A percentile compares a stretch with the other conserved stretches of the same genome.
Evolutionary conservation across 106 monocot genomes (phyloP).

Genomic region (Iris macrosiphon): DNA sequence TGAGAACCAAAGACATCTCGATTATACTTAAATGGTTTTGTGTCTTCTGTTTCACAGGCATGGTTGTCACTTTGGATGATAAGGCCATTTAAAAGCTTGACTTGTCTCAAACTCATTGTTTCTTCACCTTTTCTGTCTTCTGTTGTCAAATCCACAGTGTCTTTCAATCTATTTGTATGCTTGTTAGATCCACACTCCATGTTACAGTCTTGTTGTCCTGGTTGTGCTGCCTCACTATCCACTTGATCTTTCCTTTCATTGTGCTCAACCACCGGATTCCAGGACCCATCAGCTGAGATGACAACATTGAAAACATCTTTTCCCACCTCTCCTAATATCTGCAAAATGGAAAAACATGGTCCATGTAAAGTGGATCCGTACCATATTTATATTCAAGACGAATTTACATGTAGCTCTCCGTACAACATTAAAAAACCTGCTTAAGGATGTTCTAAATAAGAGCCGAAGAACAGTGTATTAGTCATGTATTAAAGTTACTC

Average conservation of each 20-base stretch:
- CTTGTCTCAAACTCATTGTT: constrained; percentile 1
- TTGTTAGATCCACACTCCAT: constrained; percentile 15
- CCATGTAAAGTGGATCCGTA: no score
- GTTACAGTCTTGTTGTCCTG: constrained; percentile 6
- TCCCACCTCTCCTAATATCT: constrained; percentile 51
- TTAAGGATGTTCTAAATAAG: no score
- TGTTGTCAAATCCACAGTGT: constrained; percentile 46
- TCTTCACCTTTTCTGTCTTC: constrained; percentile 19
- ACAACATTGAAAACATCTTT: constrained; percentile 36
- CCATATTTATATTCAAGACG: no score
- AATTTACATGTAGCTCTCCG: no score
- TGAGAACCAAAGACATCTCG: constrained; percentile 2
- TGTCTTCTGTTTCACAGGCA: constrained; percentile 35
- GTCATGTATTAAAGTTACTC: no score
- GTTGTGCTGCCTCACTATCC: not conserved
- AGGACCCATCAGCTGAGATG: constrained; percentile 51
- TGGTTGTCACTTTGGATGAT: constrained; percentile 2
- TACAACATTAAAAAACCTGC: no score
- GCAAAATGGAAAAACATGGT: not conserved
- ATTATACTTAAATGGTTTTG: constrained; percentile 32
- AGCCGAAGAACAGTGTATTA: no score
- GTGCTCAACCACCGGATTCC: constrained; percentile 27
- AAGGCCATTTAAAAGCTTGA: not conserved
- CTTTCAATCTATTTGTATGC: constrained; percentile 2
- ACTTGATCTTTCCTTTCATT: constrained; percentile 13